Conservation (phyloP, 2,329 filamentous ascomycete genomes). For the Diaporthe destruens region DNA sequence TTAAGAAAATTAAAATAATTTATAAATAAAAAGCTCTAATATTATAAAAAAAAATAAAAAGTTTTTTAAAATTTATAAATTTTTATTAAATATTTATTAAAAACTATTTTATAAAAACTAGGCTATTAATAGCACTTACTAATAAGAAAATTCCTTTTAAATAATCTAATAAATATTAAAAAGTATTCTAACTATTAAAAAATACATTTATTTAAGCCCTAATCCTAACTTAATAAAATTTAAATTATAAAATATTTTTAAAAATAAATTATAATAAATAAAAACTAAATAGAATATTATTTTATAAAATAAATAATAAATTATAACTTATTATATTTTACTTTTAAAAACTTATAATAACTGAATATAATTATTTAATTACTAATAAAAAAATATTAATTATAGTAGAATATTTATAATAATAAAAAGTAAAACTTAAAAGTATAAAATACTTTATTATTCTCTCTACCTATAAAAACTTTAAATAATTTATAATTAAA, state of each 20-base stretch:
- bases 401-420: too few relatives aligned
- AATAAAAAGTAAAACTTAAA: too few relatives aligned
- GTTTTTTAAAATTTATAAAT: not conserved
- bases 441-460: too few relatives aligned
- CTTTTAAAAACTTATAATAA: not conserved
- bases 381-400: too few relatives aligned
- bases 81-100: not conserved
- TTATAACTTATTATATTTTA: not conserved
- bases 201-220: not conserved
- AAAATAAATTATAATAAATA: not conserved
- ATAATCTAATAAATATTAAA: not conserved
- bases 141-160: not conserved
- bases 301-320: not conserved
- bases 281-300: not conserved
- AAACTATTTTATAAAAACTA: not conserved
- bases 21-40: not conserved
- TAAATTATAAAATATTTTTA: not conserved
- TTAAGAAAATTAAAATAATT: not conserved
- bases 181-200: not conserved
- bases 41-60: not conserved
- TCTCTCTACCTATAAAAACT: too few relatives aligned
- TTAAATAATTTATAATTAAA: too few relatives aligned
- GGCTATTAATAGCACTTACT: not conserved
- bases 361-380: too few relatives aligned
- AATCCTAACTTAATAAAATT: not conserved